A percentile compares a stretch with the other conserved stretches of the same genome.
phyloP scores from a whole-genome alignment of 169 alveolate species.

The Plasmodium gallinaceum region DNA sequence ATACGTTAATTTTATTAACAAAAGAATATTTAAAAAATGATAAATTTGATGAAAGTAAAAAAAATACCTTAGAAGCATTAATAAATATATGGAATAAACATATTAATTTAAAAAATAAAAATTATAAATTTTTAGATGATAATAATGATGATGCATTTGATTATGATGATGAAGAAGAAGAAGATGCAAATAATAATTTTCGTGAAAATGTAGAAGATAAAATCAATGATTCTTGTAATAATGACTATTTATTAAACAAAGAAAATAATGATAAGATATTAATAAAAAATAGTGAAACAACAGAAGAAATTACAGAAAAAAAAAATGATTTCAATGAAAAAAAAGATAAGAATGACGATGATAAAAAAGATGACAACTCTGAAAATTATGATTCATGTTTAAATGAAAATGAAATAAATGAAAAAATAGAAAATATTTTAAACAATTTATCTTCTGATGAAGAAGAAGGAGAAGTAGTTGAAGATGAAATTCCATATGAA shows the following conservation, averaged over 20 bases:
- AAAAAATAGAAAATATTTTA: constrained; percentile 15
- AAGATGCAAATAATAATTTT: neutral
- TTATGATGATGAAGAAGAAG: constrained; percentile 33
- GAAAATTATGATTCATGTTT: neutral
- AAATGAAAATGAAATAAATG: constrained; percentile 15
- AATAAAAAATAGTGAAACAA: neutral
- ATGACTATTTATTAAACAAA: neutral
- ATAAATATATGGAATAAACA: too few species aligned
- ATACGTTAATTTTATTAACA: too few species aligned
- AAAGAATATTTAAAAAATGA: too few species aligned
- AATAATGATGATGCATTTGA: constrained; percentile 10
- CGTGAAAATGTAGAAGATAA: neutral
- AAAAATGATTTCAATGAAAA: neutral
- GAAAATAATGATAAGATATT: too few species aligned
- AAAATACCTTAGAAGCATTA: too few species aligned
- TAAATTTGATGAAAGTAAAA: too few species aligned
- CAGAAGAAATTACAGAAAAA: neutral
- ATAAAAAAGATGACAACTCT: neutral
- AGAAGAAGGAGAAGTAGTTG: constrained; percentile 75
- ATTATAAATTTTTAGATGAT: too few species aligned
- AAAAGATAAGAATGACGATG: neutral
- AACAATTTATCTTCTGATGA: constrained; percentile 56
- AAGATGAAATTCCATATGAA: constrained; percentile 73
- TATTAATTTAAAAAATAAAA: too few species aligned
- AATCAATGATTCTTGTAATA: neutral